phyloP scores from a whole-genome alignment of 202 grass and related monocot genomes.

The Eragrostis tef region DNA sequence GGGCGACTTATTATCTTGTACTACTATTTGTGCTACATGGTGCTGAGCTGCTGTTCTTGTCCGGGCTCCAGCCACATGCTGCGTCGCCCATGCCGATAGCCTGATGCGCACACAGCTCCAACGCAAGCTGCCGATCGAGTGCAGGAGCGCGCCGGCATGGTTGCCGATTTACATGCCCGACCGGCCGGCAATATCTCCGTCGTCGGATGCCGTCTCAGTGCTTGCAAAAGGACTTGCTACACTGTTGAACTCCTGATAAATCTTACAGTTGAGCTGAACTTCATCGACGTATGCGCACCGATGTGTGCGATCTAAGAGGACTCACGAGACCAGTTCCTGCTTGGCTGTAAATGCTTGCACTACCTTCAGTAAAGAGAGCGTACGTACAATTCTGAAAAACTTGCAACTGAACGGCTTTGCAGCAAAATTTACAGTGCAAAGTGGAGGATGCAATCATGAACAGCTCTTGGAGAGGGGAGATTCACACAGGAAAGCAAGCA shows the following conservation, averaged over 20 bases:
- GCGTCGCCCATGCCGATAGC: background rate
- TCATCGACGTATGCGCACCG: background rate
- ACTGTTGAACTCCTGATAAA: background rate
- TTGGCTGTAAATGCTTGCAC: background rate
- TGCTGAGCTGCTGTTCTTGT: background rate
- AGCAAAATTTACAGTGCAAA: constrained; percentile 10
- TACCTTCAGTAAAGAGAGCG: background rate
- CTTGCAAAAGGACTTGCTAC: background rate
- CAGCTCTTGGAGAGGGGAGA: background rate
- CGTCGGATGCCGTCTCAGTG: background rate
- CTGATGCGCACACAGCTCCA: background rate
- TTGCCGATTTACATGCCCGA: constrained; percentile 14
- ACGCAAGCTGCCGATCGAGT: background rate
- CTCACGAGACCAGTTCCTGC: background rate
- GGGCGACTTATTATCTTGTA: background rate
- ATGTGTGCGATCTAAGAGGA: background rate
- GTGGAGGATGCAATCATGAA: constrained; percentile 41
- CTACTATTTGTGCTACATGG: background rate
- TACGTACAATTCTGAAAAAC: background rate
- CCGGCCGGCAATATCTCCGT: background rate
- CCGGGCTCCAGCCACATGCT: background rate
- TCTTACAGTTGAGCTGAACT: background rate
- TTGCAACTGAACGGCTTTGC: background rate
- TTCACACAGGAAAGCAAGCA: background rate
- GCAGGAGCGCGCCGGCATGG: constrained; percentile 10